Evolutionary conservation across 2,329 filamentous ascomycete species (phyloP).

Genomic region (Sordariomycetes sp.): DNA sequence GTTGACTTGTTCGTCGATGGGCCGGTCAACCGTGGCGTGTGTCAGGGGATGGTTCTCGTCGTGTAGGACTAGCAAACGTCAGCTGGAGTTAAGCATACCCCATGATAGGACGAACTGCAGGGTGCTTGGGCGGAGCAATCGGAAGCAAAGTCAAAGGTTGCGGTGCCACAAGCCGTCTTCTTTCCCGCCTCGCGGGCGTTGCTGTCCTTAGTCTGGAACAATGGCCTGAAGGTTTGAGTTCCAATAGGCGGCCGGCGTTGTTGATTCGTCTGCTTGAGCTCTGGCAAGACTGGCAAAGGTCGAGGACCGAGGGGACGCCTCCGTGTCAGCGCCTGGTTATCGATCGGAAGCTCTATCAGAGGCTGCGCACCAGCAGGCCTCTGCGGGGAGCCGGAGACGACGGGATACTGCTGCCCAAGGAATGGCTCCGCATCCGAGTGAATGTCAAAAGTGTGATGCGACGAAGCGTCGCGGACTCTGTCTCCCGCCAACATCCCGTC

Average conservation of each 20-base stretch:
- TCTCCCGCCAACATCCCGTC: background rate
- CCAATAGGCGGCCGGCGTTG: conserved; percentile 1
- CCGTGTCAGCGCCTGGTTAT: background rate
- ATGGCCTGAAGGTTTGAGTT: background rate
- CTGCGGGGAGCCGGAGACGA: background rate
- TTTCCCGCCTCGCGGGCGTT: too few relatives aligned
- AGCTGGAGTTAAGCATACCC: too few relatives aligned
- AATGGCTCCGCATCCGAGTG: conserved; percentile 1
- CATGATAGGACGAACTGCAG: too few relatives aligned
- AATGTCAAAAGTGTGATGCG: conserved; percentile 3
- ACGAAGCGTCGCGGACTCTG: background rate
- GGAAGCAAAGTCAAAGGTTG: too few relatives aligned
- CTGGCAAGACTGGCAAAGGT: background rate
- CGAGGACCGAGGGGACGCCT: background rate
- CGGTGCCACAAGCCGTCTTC: too few relatives aligned
- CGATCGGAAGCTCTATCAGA: conserved; percentile 2
- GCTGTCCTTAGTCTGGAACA: background rate
- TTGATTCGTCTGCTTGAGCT: background rate
- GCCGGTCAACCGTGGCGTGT: conserved; percentile 11
- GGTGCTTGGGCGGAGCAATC: too few relatives aligned
- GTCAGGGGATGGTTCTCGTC: conserved; percentile 13
- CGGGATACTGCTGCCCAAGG: background rate
- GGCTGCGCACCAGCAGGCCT: background rate
- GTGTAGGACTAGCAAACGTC: too few relatives aligned
- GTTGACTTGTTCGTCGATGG: conserved; percentile 22